phyloP scores from a whole-genome alignment of 2,329 filamentous ascomycete species.

The Macrophomina tecta region DNA sequence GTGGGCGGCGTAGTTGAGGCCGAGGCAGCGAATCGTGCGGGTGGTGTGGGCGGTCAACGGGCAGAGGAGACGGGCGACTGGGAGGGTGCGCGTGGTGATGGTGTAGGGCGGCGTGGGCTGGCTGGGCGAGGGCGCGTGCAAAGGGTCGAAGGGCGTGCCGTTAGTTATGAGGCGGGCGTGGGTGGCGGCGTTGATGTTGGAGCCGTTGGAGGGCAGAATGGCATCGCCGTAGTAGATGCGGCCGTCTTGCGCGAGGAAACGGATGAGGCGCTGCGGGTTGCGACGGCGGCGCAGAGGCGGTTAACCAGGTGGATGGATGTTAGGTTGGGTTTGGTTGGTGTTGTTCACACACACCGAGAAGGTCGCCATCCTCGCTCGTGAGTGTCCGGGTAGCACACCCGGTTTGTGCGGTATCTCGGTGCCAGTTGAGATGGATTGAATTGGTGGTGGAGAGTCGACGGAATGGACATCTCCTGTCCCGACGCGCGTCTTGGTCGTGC shows the following conservation, averaged over 20 bases:
- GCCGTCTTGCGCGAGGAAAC: conserved; percentile 41
- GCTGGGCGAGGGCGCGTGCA: conserved; percentile 65
- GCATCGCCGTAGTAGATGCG: conserved; percentile 52
- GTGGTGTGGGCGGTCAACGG: conserved; percentile 45
- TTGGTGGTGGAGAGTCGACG: not conserved
- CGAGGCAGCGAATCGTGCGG: conserved; percentile 31
- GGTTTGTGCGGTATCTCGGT: not conserved
- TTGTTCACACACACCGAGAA: conserved; percentile 15
- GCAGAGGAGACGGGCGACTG: conserved; percentile 60
- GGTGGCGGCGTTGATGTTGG: conserved; percentile 65
- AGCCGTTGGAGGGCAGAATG: conserved; percentile 66
- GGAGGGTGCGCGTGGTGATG: not conserved
- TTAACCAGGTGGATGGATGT: not conserved
- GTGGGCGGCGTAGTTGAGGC: conserved; percentile 37
- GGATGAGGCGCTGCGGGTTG: conserved; percentile 37
- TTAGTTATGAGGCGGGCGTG: conserved; percentile 67
- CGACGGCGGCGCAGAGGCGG: not conserved
- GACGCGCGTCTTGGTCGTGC: not conserved
- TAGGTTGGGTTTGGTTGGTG: not conserved
- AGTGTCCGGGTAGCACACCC: too few species aligned
- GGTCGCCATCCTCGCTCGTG: not conserved
- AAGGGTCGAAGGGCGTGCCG: conserved; percentile 67
- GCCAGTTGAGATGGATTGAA: not conserved
- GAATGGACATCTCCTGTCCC: not conserved
- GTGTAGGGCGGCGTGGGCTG: conserved; percentile 56